These are phyloP conservation scores for Whalleya microplaca DNA, from an alignment of 2,329 filamentous ascomycete species.

Conservation along the genomic window DNA sequence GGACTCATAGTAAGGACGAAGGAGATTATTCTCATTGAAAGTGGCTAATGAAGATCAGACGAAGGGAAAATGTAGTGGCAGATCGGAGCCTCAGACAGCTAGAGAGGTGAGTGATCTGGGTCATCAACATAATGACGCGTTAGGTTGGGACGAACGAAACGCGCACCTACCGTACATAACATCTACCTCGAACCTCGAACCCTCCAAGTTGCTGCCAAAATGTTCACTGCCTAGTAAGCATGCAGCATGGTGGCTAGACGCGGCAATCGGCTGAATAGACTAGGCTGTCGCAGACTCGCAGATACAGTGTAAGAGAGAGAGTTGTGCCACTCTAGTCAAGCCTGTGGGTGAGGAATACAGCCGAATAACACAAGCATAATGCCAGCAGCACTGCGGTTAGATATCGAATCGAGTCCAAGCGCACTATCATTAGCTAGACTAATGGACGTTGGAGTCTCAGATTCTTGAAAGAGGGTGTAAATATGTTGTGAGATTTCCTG, in stretches of 20 bases:
- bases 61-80: background rate
- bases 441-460: background rate
- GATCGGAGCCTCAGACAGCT: background rate
- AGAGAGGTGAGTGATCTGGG: background rate
- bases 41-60: conserved; percentile 24
- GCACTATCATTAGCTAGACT: background rate
- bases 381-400: background rate
- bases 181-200: background rate
- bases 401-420: background rate
- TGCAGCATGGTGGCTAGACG: background rate
- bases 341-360: background rate
- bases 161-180: background rate
- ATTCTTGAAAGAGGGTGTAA: background rate
- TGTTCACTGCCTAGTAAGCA: background rate
- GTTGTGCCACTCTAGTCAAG: background rate
- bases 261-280: conserved; percentile 17
- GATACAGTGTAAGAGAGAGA: background rate
- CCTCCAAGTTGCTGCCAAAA: background rate
- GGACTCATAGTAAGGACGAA: conserved; percentile 15
- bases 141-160: background rate
- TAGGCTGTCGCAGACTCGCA: conserved; percentile 15
- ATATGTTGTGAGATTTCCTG: background rate
- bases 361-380: background rate
- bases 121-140: background rate
- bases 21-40: conserved; percentile 3